Base-by-base conservation (phyloP, 805 yeast genomes). In the Candida michaelii region DNA sequence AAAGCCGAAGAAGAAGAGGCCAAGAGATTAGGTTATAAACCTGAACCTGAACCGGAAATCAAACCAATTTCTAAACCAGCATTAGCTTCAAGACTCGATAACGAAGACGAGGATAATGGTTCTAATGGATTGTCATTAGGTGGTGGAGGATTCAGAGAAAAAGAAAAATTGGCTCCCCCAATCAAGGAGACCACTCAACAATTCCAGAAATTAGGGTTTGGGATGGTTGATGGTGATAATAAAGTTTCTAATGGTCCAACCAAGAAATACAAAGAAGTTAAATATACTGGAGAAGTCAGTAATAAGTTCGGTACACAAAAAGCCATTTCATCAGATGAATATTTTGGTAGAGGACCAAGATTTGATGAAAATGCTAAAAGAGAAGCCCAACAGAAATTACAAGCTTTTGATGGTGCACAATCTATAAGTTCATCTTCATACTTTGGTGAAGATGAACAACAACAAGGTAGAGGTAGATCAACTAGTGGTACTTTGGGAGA, bases 311-410 rank as follows among this genome's bases (percentile, higher is more conserved):
- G 97, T 43, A 71, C 69, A 30, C 97, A 90, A 62, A 91, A 88
- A 75, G 96, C 90, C 36, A 93, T 93, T 49, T 93, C 98, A 0
- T 90, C 97, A 1, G 98, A 93, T 65, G 95, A 90, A 68, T 80
- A 79, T 56, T 93, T 93, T 63, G 97, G 97, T 14, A 82, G 96
- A 57, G 91, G 90, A 32, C 75, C 74, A 2, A 69, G 81, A 18
- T 88, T 78, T 57, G 97, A 89, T 56, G 85, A 85, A 50, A 73
- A 72, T 2, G 86, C 87, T 30, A 84, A 84, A 42, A 75, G 74
- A 35, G 97, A 89, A 63, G 97, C 97, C 1, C 76, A 76, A 49
- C 59, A 77, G n/a, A 90, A 93, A 56, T 71, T 93, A 42, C 89
- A 83, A 61, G 69, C 83, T 3, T 93, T 87, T 65, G 79, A 78